These are phyloP conservation scores for Neurospora sp. DNA, from an alignment of 495 filamentous ascomycete genomes.

Conservation along the genomic window DNA sequence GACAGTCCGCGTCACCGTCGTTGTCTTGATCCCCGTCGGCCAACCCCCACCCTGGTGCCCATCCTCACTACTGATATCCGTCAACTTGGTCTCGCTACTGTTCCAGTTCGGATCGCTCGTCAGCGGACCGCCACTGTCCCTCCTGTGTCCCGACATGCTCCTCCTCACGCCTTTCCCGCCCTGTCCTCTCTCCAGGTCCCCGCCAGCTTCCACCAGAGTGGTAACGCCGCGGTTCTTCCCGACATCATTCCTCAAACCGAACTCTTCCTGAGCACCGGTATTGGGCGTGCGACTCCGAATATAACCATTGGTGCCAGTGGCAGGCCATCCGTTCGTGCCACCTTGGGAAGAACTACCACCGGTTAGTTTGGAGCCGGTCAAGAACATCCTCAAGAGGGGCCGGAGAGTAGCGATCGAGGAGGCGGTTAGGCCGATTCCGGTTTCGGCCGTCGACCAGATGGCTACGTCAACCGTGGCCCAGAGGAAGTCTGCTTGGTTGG, in stretches of 20 bases:
- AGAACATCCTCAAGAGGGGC: conserved; percentile 5
- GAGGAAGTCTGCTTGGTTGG: conserved; percentile 21
- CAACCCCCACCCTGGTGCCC: background rate
- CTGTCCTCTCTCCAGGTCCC: too few relatives aligned
- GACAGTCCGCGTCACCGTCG: background rate
- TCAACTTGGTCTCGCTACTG: background rate
- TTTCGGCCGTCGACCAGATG: conserved; percentile 27
- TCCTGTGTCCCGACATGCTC: background rate
- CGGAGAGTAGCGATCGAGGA: conserved; percentile 24
- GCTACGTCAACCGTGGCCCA: conserved; percentile 20
- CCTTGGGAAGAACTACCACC: background rate
- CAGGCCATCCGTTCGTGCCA: background rate
- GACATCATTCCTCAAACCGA: background rate
- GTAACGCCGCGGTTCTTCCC: background rate
- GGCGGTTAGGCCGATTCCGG: conserved; percentile 25
- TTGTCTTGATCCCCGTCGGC: background rate
- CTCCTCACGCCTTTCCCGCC: background rate
- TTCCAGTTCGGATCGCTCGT: background rate
- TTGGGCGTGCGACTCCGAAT: conserved; percentile 29
- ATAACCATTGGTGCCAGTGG: conserved; percentile 29
- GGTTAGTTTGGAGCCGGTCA: background rate
- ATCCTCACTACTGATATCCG: background rate
- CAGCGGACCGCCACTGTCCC: background rate
- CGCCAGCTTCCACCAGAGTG: background rate
- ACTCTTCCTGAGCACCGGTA: background rate